These are phyloP conservation scores for Candida ipomoeae DNA, from an alignment of 805 yeast species.

Conservation along the genomic window DNA sequence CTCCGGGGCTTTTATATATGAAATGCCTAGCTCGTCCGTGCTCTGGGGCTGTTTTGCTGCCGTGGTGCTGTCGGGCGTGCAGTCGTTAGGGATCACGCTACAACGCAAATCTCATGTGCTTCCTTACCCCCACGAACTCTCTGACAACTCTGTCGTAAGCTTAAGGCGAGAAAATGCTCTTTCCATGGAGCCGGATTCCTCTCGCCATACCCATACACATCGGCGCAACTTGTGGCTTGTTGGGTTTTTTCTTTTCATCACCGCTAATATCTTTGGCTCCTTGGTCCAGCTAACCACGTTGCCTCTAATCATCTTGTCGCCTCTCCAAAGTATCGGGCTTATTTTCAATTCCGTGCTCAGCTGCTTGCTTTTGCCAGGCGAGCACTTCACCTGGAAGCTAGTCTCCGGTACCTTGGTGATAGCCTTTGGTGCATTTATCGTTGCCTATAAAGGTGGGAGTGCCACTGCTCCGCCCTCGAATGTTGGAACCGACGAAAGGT, in stretches of 20 bases:
- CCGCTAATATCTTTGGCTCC: constrained; percentile 76
- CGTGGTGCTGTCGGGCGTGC: constrained; percentile 69
- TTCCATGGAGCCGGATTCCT: constrained; percentile 6
- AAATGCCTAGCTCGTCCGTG: constrained; percentile 12
- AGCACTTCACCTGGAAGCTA: constrained; percentile 56
- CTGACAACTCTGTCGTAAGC: constrained; percentile 9
- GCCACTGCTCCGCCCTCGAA: constrained; percentile 20
- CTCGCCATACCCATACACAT: constrained; percentile 27
- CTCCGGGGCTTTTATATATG: background rate
- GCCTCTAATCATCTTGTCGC: constrained; percentile 75
- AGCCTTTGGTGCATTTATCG: constrained; percentile 67
- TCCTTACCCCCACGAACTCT: constrained; percentile 14
- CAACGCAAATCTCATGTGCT: constrained; percentile 74
- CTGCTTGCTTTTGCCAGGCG: constrained; percentile 64
- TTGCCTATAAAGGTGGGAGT: constrained; percentile 65
- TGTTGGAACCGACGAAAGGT: constrained; percentile 26
- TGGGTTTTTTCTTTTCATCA: constrained; percentile 67
- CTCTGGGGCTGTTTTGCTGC: constrained; percentile 62
- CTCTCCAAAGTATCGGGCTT: constrained; percentile 82
- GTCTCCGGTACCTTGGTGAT: constrained; percentile 64
- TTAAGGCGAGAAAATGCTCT: constrained; percentile 9
- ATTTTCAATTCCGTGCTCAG: constrained; percentile 74
- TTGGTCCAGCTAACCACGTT: constrained; percentile 78
- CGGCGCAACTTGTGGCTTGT: constrained; percentile 65
- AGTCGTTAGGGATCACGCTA: constrained; percentile 75